Base-by-base conservation (phyloP, 1,284 basidiomycete genomes). In the Tremellales sp. region DNA sequence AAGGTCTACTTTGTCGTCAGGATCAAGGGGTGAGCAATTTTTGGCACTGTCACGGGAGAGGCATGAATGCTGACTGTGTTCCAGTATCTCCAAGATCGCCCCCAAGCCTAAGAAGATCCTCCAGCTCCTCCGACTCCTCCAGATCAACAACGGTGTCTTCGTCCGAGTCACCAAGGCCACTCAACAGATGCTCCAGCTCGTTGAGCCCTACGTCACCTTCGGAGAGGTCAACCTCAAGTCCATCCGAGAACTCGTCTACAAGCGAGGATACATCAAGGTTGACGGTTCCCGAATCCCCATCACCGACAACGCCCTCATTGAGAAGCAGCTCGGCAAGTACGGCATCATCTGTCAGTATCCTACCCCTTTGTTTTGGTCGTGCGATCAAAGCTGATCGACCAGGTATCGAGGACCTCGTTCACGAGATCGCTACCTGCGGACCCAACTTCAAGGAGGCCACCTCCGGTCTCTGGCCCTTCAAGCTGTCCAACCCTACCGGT, bases 141-240 rank as follows among this genome's bases (percentile, higher is more conserved):
- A 98, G 77, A 98, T 99, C 82, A 98, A 98, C 86, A 97, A 96
- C 75, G 96, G 94, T 78, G 87, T 98, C 54, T 98, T 99, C 72
- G 84, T 99, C 74, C 93, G 93, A 77, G 90, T 91, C 54, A 98
- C 91, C 71, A 91, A 84, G 78, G 93, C 96, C 35, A 97, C 93
- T 49, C 84, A 89, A 68, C 90, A 97, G 76, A 97, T 97, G 96
- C 86, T 98, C 67, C 89, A 91, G 75, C 83, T 97, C 51, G 85
- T 98, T 63, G 90, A 94, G 78, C 94, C 96, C 48, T 98, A 97
- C 77, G 81, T 99, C 69, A 89, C 96, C 61, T 97, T 94, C 74
- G 92, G 91, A 84, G 89, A 64, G 45, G 85, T 78, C 52, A 97
- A 97, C 81, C 80, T 97, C 68, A 97, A 97, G 79, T 85, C 92